phyloP scores from a whole-genome alignment of 2,329 filamentous ascomycete genomes.

The Neoascochyta sp. region DNA sequence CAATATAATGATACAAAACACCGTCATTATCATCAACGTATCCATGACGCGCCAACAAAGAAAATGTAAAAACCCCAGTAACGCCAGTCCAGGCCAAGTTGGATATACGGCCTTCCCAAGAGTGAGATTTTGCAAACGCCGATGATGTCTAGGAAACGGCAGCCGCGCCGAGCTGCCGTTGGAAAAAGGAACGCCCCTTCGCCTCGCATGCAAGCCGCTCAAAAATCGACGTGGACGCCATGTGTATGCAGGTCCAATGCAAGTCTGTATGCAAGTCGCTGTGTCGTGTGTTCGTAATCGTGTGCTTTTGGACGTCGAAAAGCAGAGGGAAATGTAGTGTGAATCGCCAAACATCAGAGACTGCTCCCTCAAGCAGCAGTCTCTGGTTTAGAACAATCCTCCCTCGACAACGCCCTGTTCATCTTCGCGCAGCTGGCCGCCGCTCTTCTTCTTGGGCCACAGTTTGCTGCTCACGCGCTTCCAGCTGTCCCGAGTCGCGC shows the following conservation, averaged over 20 bases:
- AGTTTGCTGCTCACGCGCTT: constrained; percentile 42
- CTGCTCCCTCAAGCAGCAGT: too few species aligned
- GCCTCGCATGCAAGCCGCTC: constrained; percentile 27
- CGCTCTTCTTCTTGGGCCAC: constrained; percentile 41
- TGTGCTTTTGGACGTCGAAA: constrained; percentile 18
- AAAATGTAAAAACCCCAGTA: constrained; percentile 17
- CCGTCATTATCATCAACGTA: constrained; percentile 16
- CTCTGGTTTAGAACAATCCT: constrained; percentile 9
- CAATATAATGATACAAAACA: constrained; percentile 14
- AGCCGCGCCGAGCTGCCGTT: constrained; percentile 26
- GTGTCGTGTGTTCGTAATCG: constrained; percentile 33
- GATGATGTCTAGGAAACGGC: constrained; percentile 21
- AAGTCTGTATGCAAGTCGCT: constrained; percentile 31
- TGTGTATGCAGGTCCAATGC: constrained; percentile 35
- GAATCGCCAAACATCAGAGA: too few species aligned
- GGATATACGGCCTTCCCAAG: constrained; percentile 13
- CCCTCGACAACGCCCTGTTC: constrained; percentile 34
- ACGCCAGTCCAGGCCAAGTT: too few species aligned
- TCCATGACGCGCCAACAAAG: too few species aligned
- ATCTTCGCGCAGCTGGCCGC: constrained; percentile 35
- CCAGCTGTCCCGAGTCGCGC: constrained; percentile 38
- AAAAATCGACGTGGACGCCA: constrained; percentile 26
- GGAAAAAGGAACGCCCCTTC: constrained; percentile 28
- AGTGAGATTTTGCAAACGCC: constrained; percentile 23
- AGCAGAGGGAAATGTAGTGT: constrained; percentile 2